A percentile compares a stretch with the other conserved stretches of the same genome.
Conservation (phyloP, 148 eudicot genomes). For the Rhododendron griersonianum region DNA sequence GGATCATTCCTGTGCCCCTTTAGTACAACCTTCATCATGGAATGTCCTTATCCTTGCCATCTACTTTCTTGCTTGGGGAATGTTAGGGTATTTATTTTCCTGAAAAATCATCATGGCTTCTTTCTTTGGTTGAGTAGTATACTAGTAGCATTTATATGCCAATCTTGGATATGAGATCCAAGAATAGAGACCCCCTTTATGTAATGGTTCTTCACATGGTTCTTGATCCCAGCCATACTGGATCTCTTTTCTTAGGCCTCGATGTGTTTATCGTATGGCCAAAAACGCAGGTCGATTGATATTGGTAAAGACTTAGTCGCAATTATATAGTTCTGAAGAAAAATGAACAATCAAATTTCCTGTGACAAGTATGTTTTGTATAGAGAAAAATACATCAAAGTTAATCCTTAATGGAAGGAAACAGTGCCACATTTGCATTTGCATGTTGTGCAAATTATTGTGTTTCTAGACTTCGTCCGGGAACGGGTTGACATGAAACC, state of each 20-base stretch:
- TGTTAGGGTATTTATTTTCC: background rate
- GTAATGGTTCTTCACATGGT: background rate
- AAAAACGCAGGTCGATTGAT: background rate
- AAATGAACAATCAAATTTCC: too few species aligned
- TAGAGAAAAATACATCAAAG: too few species aligned
- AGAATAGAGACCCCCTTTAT: background rate
- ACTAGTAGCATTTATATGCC: background rate
- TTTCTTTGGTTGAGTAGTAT: background rate
- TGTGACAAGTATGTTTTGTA: too few species aligned
- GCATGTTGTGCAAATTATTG: background rate
- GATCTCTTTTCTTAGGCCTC: background rate
- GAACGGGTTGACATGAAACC: background rate
- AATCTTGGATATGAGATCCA: background rate
- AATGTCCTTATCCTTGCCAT: background rate
- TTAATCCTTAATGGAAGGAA: too few species aligned
- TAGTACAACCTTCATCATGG: background rate
- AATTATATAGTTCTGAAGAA: too few species aligned
- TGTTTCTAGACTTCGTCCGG: background rate
- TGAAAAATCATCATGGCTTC: background rate
- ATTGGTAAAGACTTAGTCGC: too few species aligned
- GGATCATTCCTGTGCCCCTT: too few species aligned
- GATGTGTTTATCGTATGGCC: background rate
- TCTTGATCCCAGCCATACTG: background rate
- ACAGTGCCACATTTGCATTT: too few species aligned
- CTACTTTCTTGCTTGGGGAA: background rate